Conservation (phyloP, 2,329 filamentous ascomycete genomes). For the Epichloe brachyelytri region DNA sequence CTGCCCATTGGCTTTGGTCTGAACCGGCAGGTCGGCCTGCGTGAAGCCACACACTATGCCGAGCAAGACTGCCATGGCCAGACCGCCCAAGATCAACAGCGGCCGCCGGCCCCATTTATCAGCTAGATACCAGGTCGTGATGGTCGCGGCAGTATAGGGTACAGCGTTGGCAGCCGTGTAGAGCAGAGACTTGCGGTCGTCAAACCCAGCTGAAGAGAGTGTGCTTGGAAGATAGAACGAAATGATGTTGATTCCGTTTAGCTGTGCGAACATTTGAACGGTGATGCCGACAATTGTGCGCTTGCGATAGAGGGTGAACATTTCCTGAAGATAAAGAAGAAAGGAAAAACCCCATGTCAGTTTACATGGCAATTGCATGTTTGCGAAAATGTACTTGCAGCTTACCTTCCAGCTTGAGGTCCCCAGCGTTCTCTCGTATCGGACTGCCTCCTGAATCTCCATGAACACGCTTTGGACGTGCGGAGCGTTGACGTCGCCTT, state of each 20-base stretch:
- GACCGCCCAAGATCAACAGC: conserved; percentile 17
- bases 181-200: conserved; percentile 23
- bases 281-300: conserved; percentile 27
- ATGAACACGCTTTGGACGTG: conserved; percentile 23
- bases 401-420: conserved; percentile 4
- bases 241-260: conserved; percentile 29
- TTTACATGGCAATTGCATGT: neutral
- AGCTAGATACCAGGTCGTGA: conserved; percentile 25
- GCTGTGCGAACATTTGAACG: conserved; percentile 26
- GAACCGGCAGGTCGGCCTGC: conserved; percentile 16
- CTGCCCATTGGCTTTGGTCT: conserved; percentile 21
- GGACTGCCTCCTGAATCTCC: conserved; percentile 3
- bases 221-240: conserved; percentile 28
- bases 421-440: conserved; percentile 7
- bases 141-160: conserved; percentile 26
- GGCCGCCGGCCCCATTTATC: conserved; percentile 27
- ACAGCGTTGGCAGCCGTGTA: conserved; percentile 27
- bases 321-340: conserved; percentile 15
- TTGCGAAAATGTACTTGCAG: no score
- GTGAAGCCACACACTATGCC: conserved; percentile 26
- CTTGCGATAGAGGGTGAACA: conserved; percentile 29
- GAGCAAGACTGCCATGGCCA: conserved; percentile 10
- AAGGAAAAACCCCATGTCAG: neutral
- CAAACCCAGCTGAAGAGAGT: conserved; percentile 22
- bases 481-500: conserved; percentile 20